A percentile compares a stretch with the other conserved stretches of the same genome.
Conservation (phyloP, 1,284 basidiomycete species). For the Entoloma clypeatum region DNA sequence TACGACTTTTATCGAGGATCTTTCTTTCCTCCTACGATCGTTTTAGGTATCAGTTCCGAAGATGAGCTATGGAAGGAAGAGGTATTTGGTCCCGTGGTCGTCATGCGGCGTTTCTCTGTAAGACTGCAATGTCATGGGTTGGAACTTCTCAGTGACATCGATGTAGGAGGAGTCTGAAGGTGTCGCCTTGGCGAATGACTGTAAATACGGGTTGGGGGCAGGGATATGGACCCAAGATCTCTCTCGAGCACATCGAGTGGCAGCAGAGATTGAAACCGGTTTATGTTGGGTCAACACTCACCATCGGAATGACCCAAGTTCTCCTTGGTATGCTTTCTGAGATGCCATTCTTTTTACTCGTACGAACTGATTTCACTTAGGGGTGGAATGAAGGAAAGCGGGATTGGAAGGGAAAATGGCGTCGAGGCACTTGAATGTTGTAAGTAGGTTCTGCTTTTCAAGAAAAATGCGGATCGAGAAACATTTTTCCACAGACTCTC, state of each 20-base stretch:
- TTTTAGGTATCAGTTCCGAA: constrained; percentile 51
- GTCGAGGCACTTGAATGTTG: constrained; percentile 74
- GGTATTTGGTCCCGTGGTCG: constrained; percentile 76
- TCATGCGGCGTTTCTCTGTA: constrained; percentile 63
- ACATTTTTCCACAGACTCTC: constrained; percentile 52
- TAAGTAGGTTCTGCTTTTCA: constrained; percentile 33
- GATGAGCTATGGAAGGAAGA: constrained; percentile 79
- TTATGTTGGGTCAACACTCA: constrained; percentile 85
- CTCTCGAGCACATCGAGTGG: constrained; percentile 67
- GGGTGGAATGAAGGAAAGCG: constrained; percentile 85
- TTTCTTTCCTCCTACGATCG: constrained; percentile 77
- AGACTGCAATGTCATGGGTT: constrained; percentile 15
- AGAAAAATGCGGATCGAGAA: neutral
- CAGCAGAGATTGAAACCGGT: constrained; percentile 65
- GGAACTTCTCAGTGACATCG: constrained; percentile 3
- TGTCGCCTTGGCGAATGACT: constrained; percentile 65
- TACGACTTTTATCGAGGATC: constrained; percentile 65
- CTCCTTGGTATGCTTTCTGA: constrained; percentile 63
- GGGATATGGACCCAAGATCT: constrained; percentile 77
- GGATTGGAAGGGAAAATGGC: constrained; percentile 80
- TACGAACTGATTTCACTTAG: constrained; percentile 30
- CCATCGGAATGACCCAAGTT: constrained; percentile 83
- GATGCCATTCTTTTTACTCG: neutral
- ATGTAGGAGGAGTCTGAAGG: constrained; percentile 63
- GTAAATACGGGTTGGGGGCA: constrained; percentile 76